Evolutionary conservation across 2,329 filamentous ascomycete species (phyloP).

Genomic region (Gaeumannomyces tritici): DNA sequence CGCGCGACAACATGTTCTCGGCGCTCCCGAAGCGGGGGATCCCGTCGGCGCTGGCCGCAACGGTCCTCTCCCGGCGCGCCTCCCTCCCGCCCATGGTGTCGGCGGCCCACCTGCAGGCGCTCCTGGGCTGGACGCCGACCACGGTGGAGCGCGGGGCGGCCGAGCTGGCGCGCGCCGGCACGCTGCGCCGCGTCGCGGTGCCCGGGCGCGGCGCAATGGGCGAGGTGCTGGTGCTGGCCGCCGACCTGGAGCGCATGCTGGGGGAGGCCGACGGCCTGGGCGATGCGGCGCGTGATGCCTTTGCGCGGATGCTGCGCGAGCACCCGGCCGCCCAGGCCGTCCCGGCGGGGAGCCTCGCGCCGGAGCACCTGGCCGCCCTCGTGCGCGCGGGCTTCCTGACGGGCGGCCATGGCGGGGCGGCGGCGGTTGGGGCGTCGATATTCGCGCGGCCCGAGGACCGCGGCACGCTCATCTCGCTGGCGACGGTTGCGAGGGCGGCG

Average conservation of each 20-base stretch:
- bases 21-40: slow-evolving; percentile 42
- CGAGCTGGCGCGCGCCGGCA: slow-evolving; percentile 45
- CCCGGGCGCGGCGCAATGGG: slow-evolving; percentile 48
- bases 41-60: neutral
- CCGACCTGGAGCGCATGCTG: slow-evolving; percentile 44
- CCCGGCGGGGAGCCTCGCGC: slow-evolving; percentile 13
- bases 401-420: slow-evolving; percentile 16
- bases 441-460: slow-evolving; percentile 41
- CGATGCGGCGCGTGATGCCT: slow-evolving; percentile 36
- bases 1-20: slow-evolving; percentile 53
- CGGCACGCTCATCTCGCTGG: slow-evolving; percentile 49
- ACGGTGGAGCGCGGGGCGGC: slow-evolving; percentile 58
- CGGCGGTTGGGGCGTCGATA: slow-evolving; percentile 19
- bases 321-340: slow-evolving; percentile 36
- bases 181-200: slow-evolving; percentile 53
- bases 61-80: slow-evolving; percentile 48
- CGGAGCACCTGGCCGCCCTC: slow-evolving; percentile 23
- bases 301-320: slow-evolving; percentile 38
- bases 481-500: slow-evolving; percentile 52
- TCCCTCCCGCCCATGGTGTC: slow-evolving; percentile 55
- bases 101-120: slow-evolving; percentile 54
- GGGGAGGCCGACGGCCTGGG: slow-evolving; percentile 22
- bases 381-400: slow-evolving; percentile 61
- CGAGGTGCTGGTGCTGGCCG: slow-evolving; percentile 52
- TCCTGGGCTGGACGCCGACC: slow-evolving; percentile 49